A percentile compares a stretch with the other conserved stretches of the same genome.
Evolutionary conservation across 164 flowering plant species (phyloP).

Genomic region (Akebia trifoliata): DNA sequence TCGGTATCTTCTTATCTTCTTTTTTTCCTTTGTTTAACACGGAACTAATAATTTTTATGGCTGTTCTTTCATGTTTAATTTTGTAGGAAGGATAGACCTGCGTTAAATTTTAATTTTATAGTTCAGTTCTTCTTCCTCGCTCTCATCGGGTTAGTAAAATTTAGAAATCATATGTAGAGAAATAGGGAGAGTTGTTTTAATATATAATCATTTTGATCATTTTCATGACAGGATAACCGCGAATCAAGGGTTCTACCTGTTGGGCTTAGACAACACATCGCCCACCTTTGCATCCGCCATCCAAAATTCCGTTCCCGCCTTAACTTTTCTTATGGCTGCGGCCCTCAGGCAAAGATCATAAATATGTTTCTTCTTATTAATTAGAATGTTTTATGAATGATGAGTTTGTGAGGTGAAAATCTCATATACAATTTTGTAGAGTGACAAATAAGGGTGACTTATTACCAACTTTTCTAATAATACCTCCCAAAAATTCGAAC

Average conservation of each 20-base stretch:
- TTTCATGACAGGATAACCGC: conserved; percentile 97
- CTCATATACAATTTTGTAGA: too few species aligned
- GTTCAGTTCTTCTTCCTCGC: conserved; percentile 91
- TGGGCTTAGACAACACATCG: conserved; percentile 91
- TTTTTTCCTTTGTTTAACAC: too few species aligned
- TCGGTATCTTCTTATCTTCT: background rate
- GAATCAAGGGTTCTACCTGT: conserved; percentile 95
- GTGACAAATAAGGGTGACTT: too few species aligned
- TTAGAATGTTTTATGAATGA: background rate
- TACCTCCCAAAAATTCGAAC: too few species aligned
- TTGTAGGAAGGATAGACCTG: conserved; percentile 91
- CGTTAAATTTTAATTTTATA: conserved; percentile 45
- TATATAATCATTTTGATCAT: too few species aligned
- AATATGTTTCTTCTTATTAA: background rate
- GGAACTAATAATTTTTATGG: too few species aligned
- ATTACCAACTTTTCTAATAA: too few species aligned
- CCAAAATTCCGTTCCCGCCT: conserved; percentile 97
- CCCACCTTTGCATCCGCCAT: conserved; percentile 98
- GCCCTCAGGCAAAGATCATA: conserved; percentile 64
- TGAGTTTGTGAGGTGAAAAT: too few species aligned
- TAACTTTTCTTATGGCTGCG: conserved; percentile 97
- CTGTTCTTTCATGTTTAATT: too few species aligned
- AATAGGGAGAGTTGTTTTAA: background rate
- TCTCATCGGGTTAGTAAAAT: conserved; percentile 72
- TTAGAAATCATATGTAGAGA: background rate